Evolutionary conservation across 306 rosid genomes (phyloP).

Genomic region (Vachellia pachyceras): DNA sequence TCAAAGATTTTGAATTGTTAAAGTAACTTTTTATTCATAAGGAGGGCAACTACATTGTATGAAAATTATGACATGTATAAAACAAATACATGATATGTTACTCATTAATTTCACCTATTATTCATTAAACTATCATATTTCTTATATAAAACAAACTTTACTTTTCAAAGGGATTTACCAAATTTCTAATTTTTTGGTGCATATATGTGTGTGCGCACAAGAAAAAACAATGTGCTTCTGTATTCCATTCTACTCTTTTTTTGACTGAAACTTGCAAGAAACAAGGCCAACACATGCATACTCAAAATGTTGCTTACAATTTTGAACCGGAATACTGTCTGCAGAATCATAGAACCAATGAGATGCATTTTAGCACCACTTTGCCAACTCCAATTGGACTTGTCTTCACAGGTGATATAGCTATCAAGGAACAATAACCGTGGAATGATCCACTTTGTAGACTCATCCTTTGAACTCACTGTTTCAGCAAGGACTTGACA

Average conservation of each 20-base stretch:
- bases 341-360: slow-evolving; percentile 89
- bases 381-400: slow-evolving; percentile 78
- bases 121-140: neutral
- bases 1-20: neutral
- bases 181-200: neutral
- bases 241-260: neutral
- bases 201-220: neutral
- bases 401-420: slow-evolving; percentile 63
- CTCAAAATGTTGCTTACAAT: slow-evolving; percentile 44
- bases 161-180: neutral
- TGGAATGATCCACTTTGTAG: slow-evolving; percentile 74
- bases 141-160: neutral
- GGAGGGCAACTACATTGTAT: neutral
- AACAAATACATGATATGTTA: neutral
- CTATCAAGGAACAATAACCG: slow-evolving; percentile 81
- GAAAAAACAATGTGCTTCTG: neutral
- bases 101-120: neutral
- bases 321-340: slow-evolving; percentile 62
- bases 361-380: slow-evolving; percentile 65
- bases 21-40: neutral
- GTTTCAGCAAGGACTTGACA: slow-evolving; percentile 80
- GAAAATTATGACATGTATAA: neutral
- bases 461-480: slow-evolving; percentile 59
- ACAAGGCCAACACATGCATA: slow-evolving; percentile 12
- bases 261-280: slow-evolving; percentile 16